Percentiles rank a stretch among this genome's conserved stretches.
phyloP scores from a whole-genome alignment of 2,329 filamentous ascomycete species.

The Coniochaeta ligniaria region DNA sequence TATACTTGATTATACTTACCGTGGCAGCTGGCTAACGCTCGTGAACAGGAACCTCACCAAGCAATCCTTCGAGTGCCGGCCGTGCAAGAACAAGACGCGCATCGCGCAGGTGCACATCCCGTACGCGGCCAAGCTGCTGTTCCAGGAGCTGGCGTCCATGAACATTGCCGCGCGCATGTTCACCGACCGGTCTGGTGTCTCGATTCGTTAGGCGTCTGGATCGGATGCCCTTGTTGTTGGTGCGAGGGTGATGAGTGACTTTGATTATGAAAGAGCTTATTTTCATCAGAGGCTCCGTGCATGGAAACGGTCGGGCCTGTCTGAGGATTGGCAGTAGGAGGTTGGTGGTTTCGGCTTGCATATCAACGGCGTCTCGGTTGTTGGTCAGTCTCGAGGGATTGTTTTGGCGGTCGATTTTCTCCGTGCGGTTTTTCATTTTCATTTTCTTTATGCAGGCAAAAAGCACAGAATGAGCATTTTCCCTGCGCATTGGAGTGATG shows the following conservation, averaged over 20 bases:
- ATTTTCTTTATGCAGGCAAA: background rate
- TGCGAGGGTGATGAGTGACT: background rate
- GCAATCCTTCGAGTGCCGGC: conserved; percentile 91
- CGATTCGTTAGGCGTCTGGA: conserved; percentile 46
- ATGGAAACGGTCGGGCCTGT: too few relatives aligned
- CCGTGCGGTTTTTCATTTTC: background rate
- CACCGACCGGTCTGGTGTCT: conserved; percentile 73
- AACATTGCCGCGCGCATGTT: conserved; percentile 98
- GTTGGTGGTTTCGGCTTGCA: background rate
- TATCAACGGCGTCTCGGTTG: background rate
- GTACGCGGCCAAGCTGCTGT: conserved; percentile 94
- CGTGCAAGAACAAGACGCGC: conserved; percentile 98
- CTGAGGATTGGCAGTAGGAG: background rate
- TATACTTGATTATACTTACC: background rate
- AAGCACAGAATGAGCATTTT: background rate
- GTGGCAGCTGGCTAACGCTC: background rate
- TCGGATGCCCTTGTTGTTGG: background rate
- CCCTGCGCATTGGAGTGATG: background rate
- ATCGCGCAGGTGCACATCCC: conserved; percentile 98
- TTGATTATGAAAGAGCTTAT: too few relatives aligned
- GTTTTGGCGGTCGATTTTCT: background rate
- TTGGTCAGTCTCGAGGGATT: background rate
- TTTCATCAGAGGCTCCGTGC: too few relatives aligned
- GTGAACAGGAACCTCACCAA: conserved; percentile 75
- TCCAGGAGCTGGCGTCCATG: conserved; percentile 97